A percentile compares a stretch with the other conserved stretches of the same genome.
phyloP scores from a whole-genome alignment of 2,329 filamentous ascomycete genomes.

The Sarocladiaceae sp. region DNA sequence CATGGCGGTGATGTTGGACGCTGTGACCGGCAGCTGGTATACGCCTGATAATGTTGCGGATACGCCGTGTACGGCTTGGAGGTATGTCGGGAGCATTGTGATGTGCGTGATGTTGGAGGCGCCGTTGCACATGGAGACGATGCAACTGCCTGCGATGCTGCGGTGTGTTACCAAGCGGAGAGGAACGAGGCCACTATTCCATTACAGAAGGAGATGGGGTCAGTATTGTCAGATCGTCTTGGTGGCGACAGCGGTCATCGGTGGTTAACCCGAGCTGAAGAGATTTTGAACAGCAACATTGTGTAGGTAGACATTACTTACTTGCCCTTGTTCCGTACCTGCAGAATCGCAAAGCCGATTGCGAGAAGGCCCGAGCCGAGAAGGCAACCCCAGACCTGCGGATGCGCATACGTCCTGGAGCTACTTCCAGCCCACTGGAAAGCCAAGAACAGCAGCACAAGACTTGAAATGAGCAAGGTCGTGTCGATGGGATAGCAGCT shows the following conservation, averaged over 20 bases:
- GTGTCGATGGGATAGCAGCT: background rate
- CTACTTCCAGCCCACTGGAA: background rate
- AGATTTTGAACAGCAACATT: background rate
- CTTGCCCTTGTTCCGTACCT: background rate
- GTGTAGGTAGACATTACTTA: no score
- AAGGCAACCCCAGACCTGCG: conserved; percentile 1
- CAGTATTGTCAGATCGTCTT: background rate
- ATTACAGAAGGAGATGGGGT: background rate
- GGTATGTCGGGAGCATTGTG: background rate
- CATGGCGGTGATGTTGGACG: background rate
- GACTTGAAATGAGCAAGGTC: background rate
- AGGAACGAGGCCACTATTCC: background rate
- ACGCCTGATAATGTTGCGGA: background rate
- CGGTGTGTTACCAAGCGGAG: background rate
- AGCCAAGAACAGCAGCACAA: conserved; percentile 5
- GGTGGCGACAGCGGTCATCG: background rate
- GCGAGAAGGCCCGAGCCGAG: background rate
- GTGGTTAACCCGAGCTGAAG: background rate
- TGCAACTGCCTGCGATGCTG: background rate
- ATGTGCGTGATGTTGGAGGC: conserved; percentile 3
- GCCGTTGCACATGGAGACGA: background rate
- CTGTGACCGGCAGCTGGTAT: background rate
- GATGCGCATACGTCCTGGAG: background rate
- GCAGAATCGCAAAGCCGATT: background rate
- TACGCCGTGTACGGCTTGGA: background rate